Conservation (phyloP, 169 alveolate species). For the Eimeria maxima region DNA sequence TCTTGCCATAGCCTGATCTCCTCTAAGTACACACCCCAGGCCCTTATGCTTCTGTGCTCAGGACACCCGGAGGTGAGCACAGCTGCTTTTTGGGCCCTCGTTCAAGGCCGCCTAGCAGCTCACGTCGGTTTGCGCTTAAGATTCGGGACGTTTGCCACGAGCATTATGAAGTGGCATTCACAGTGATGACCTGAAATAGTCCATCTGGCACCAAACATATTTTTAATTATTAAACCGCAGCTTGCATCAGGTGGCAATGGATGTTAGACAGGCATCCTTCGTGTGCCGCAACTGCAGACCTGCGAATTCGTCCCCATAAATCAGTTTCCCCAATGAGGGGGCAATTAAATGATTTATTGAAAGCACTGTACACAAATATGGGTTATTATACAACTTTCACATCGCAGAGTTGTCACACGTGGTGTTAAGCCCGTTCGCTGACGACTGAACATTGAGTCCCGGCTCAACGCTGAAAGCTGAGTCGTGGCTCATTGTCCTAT, state of each 20-base stretch:
- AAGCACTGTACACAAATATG: neutral
- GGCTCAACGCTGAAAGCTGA: neutral
- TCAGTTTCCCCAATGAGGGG: neutral
- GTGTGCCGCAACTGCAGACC: neutral
- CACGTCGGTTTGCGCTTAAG: too few species aligned
- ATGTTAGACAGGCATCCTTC: neutral
- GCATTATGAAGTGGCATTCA: too few species aligned
- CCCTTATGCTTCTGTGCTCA: too few species aligned
- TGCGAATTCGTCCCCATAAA: neutral
- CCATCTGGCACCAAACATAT: neutral
- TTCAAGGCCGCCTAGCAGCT: too few species aligned
- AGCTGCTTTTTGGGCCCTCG: too few species aligned
- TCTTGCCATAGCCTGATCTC: too few species aligned
- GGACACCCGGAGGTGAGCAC: too few species aligned
- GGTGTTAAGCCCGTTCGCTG: neutral
- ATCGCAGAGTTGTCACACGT: neutral
- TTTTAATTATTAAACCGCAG: neutral
- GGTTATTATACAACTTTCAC: neutral
- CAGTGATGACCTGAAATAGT: too few species aligned
- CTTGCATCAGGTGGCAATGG: neutral
- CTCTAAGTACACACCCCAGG: too few species aligned
- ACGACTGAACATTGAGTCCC: neutral
- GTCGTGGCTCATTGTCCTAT: neutral
- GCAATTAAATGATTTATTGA: neutral
- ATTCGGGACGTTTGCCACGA: too few species aligned